Evolutionary conservation across 495 filamentous ascomycete species (phyloP).

Genomic region (Penicillium lagena): DNA sequence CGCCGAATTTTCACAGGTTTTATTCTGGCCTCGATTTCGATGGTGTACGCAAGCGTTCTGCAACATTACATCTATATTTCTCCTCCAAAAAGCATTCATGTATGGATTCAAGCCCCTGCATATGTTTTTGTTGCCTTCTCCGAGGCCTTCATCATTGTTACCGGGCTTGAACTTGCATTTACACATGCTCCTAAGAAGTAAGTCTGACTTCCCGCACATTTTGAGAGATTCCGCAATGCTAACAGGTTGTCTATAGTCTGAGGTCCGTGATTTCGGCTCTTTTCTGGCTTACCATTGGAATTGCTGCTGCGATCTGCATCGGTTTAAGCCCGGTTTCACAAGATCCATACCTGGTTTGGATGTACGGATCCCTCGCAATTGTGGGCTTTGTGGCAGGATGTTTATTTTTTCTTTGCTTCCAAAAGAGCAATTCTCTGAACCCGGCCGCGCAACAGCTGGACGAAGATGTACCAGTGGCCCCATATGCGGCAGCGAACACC

Average conservation of each 20-base stretch:
- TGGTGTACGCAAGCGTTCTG: conserved; percentile 59
- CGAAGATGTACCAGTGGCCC: neutral
- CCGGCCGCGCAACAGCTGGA: neutral
- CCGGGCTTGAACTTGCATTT: conserved; percentile 41
- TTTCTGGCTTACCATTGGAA: conserved; percentile 15
- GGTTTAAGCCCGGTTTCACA: conserved; percentile 20
- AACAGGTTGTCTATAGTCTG: conserved; percentile 4
- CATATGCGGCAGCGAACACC: neutral
- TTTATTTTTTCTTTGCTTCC: conserved; percentile 9
- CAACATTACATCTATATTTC: conserved; percentile 67
- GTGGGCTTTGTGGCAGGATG: conserved; percentile 8
- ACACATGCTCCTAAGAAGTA: conserved; percentile 21
- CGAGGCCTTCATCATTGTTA: conserved; percentile 53
- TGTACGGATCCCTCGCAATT: conserved; percentile 39
- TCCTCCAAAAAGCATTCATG: conserved; percentile 33
- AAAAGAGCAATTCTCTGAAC: neutral
- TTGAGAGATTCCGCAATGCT: neutral
- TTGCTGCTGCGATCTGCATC: conserved; percentile 21
- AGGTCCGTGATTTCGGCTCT: conserved; percentile 22
- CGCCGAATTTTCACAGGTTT: conserved; percentile 70
- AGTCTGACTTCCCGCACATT: neutral
- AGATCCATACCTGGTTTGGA: conserved; percentile 40
- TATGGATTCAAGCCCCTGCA: conserved; percentile 48
- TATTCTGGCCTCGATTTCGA: conserved; percentile 49
- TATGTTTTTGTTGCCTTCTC: conserved; percentile 53